Evolutionary conservation across 2,329 filamentous ascomycete genomes (phyloP).

Genomic region (Trichophyton benhamiae): DNA sequence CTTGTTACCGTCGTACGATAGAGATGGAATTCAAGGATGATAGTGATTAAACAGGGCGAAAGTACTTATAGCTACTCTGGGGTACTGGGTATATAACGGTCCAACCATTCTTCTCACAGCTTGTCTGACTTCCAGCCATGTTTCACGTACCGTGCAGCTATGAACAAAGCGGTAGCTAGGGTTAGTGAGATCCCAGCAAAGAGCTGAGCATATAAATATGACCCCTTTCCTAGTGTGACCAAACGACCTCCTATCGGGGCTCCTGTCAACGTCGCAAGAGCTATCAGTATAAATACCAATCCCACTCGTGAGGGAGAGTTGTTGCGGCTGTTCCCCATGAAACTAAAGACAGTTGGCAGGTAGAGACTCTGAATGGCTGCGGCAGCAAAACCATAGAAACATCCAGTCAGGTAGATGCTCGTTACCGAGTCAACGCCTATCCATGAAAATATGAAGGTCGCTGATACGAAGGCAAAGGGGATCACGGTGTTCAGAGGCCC

Average conservation of each 20-base stretch:
- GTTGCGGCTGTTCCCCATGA: constrained; percentile 2
- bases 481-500: constrained; percentile 27
- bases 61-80: neutral
- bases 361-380: constrained; percentile 23
- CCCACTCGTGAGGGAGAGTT: constrained; percentile 5
- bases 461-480: constrained; percentile 33
- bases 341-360: constrained; percentile 9
- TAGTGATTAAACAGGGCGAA: neutral
- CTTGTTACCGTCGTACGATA: too few relatives aligned
- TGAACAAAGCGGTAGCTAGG: constrained; percentile 6
- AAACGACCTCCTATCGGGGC: constrained; percentile 9
- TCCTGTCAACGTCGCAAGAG: constrained; percentile 7
- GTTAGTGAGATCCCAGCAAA: constrained; percentile 6
- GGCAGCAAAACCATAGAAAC: constrained; percentile 23
- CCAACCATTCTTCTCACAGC: neutral
- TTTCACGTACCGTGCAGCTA: constrained; percentile 7
- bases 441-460: constrained; percentile 41
- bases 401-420: constrained; percentile 19
- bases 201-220: constrained; percentile 10
- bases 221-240: constrained; percentile 6
- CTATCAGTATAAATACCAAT: constrained; percentile 8
- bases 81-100: too few relatives aligned
- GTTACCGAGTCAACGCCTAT: constrained; percentile 22
- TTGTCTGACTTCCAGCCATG: constrained; percentile 7
- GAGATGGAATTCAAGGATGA: neutral